Evolutionary conservation across 2,329 filamentous ascomycete species (phyloP).

Genomic region (Daldinia eschscholtzii): DNA sequence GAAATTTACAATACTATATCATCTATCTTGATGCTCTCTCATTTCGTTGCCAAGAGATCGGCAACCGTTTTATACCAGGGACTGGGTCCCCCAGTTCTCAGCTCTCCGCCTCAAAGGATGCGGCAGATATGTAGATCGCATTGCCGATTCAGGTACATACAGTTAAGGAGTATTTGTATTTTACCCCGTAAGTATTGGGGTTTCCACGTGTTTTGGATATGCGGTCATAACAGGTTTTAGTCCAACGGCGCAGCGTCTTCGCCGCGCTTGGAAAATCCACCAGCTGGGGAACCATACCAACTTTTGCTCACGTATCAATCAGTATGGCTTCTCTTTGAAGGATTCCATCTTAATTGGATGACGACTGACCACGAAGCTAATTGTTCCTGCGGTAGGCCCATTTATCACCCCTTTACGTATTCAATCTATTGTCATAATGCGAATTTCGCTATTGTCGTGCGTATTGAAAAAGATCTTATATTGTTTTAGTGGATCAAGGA

Average conservation of each 20-base stretch:
- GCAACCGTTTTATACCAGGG: not conserved
- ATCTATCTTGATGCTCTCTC: not conserved
- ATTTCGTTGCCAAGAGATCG: not conserved
- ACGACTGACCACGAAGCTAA: not conserved
- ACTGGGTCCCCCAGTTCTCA: not conserved
- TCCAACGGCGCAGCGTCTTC: not conserved
- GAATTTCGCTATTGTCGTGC: too few relatives aligned
- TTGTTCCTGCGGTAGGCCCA: not conserved
- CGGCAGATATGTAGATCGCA: not conserved
- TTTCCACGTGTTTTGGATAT: not conserved
- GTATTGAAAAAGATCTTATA: not conserved
- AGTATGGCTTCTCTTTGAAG: not conserved
- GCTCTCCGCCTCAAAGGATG: slow-evolving; percentile 1
- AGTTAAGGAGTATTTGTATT: not conserved
- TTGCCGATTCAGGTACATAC: not conserved
- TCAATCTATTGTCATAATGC: too few relatives aligned
- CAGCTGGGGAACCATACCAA: not conserved
- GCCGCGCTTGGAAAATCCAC: not conserved
- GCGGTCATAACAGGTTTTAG: not conserved
- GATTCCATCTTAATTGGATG: not conserved
- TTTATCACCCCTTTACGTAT: not conserved
- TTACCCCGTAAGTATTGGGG: not conserved
- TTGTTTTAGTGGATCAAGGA: not conserved
- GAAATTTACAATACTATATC: not conserved
- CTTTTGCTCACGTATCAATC: not conserved